Evolutionary conservation across 768 basidiomycete genomes (phyloP).

Genomic region (Calocybe gangraenosa): DNA sequence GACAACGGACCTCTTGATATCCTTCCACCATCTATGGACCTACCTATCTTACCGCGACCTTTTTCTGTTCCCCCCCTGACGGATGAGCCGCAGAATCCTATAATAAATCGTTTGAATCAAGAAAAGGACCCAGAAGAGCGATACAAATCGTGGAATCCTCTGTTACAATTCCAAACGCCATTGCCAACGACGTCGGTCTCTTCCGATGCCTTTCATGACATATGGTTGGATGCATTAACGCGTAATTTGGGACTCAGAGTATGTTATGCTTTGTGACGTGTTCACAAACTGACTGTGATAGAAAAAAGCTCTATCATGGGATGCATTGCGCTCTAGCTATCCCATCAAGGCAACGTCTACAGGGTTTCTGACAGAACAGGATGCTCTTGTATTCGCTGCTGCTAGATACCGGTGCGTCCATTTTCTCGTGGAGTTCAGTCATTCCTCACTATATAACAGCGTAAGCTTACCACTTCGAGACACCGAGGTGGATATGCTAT

Average conservation of each 20-base stretch:
- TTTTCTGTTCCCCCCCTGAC: slow-evolving; percentile 65
- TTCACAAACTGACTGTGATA: slow-evolving; percentile 16
- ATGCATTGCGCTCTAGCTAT: slow-evolving; percentile 39
- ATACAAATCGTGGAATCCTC: slow-evolving; percentile 16
- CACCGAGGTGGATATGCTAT: slow-evolving; percentile 31
- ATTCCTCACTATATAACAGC: slow-evolving; percentile 28
- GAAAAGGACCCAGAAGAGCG: slow-evolving; percentile 6
- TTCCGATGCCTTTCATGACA: neutral
- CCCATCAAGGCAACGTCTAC: slow-evolving; percentile 30
- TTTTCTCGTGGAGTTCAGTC: neutral
- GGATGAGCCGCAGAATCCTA: slow-evolving; percentile 78
- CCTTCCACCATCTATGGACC: neutral
- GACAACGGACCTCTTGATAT: neutral
- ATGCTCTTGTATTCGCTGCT: slow-evolving; percentile 44
- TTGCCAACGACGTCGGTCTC: slow-evolving; percentile 9
- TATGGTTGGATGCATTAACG: slow-evolving; percentile 19
- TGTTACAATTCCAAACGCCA: slow-evolving; percentile 26
- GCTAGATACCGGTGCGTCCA: slow-evolving; percentile 55
- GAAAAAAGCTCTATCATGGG: slow-evolving; percentile 63
- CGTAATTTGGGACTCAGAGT: slow-evolving; percentile 22
- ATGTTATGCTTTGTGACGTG: slow-evolving; percentile 1
- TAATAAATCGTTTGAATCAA: slow-evolving; percentile 49
- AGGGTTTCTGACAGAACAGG: slow-evolving; percentile 70
- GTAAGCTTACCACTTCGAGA: slow-evolving; percentile 42
- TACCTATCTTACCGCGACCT: slow-evolving; percentile 32